These are phyloP conservation scores for Leccinum disarticulatum DNA, from an alignment of 768 basidiomycete genomes.

Conservation along the genomic window DNA sequence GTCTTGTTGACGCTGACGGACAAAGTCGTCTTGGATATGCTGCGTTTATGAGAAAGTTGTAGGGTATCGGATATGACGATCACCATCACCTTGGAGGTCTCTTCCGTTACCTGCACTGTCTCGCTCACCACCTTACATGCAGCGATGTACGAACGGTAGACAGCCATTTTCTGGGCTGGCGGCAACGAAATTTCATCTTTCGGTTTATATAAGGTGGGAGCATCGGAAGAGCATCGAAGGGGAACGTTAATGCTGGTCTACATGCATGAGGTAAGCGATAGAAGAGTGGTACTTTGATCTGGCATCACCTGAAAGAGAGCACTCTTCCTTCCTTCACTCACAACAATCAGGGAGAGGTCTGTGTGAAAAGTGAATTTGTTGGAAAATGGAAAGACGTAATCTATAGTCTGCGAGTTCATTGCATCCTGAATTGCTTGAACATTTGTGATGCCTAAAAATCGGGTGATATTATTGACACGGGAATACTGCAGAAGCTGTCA, in stretches of 20 bases:
- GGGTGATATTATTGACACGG: background rate
- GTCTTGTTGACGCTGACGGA: constrained; percentile 40
- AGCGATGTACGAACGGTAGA: constrained; percentile 59
- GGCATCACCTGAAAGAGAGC: constrained; percentile 64
- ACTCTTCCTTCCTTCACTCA: constrained; percentile 65
- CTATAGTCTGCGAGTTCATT: constrained; percentile 62
- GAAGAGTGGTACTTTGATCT: background rate
- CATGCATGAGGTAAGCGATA: background rate
- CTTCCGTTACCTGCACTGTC: constrained; percentile 51
- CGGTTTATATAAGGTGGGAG: constrained; percentile 48
- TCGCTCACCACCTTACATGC: constrained; percentile 52
- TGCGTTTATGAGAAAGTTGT: constrained; percentile 26
- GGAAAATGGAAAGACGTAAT: constrained; percentile 72
- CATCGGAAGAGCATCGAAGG: constrained; percentile 36
- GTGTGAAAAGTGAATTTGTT: constrained; percentile 71
- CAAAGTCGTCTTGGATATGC: constrained; percentile 81
- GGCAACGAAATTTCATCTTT: constrained; percentile 46
- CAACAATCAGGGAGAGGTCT: constrained; percentile 63
- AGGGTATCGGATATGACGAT: background rate
- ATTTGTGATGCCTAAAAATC: constrained; percentile 55
- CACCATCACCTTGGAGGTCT: constrained; percentile 55
- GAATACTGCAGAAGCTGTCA: background rate
- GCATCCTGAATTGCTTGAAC: constrained; percentile 62
- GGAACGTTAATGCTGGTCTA: constrained; percentile 63
- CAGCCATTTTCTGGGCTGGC: constrained; percentile 43